Evolutionary conservation across 2,329 filamentous ascomycete genomes (phyloP), one percentile per base, ranked within the genome.

Genomic region (Daldinia eschscholtzii): DNA sequence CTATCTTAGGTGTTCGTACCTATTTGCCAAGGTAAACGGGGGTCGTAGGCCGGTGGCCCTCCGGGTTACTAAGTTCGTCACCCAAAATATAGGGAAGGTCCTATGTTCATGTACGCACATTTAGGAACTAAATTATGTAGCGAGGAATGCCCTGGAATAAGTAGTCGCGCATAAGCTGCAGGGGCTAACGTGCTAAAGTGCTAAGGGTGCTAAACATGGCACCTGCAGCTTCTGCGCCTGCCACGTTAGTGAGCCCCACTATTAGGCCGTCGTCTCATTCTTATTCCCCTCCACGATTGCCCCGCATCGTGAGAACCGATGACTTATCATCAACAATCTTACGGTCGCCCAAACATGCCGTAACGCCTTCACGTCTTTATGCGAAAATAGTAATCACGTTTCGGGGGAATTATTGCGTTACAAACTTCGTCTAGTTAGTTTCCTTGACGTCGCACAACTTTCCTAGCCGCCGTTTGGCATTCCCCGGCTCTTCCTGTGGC

Each of bases 161-260:
- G 30, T 35, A 23, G 33, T 5, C 12, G 30, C 30, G 12, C n/a
- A 15, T 37, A 46, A 55, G 12, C 52, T 13, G 12, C 61, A 65
- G 59, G 59, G 41, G 63, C 18, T 28, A 30, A 42, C n/a, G 39
- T 58, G 35, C 58, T 62, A 57, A 63, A 10, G 26, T 60, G 50
- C 56, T 61, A 64, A 61, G 20, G 20, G 20, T 23, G 20, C 20
- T 23, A 23, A 52, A 64, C 56, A 59, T 63, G 41, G 42, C 57
- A 33, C 18, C 44, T 30, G 56, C 46, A 41, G 56, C 26, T 52
- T 48, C 44, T 20, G 4, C 26, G 28, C 30, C 39, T 64, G 52
- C 56, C 28, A 61, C 50, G 39, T 60, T 61, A 35, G 52, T 33
- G 39, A 33, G 23, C 65, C 64, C 64, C 64, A 67, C 64, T 56